phyloP scores from a whole-genome alignment of 2,329 filamentous ascomycete genomes.

The Xylariales sp. region DNA sequence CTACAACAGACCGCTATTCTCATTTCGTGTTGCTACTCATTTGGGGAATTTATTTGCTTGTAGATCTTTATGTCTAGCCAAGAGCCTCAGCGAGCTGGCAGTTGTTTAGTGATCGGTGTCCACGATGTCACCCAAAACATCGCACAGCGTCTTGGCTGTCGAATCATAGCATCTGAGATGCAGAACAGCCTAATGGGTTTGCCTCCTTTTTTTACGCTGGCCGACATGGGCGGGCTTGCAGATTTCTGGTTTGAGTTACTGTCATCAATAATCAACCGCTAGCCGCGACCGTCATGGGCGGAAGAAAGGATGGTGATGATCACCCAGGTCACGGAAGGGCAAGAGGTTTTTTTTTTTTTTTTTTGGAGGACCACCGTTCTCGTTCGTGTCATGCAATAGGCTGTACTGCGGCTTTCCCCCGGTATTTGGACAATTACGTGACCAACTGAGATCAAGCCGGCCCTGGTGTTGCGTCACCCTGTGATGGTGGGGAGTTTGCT shows the following conservation, averaged over 20 bases:
- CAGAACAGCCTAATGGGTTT: slow-evolving; percentile 8
- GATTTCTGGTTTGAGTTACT: slow-evolving; percentile 4
- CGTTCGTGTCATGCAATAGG: slow-evolving; percentile 1
- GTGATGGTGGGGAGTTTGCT: background rate
- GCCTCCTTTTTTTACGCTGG: slow-evolving; percentile 2
- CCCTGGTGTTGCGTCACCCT: background rate
- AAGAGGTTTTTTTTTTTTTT: background rate
- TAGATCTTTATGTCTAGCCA: slow-evolving; percentile 21
- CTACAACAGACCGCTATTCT: slow-evolving; percentile 13
- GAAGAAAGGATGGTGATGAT: background rate
- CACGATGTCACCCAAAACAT: slow-evolving; percentile 22
- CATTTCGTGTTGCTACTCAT: slow-evolving; percentile 1
- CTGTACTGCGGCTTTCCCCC: slow-evolving; percentile 6
- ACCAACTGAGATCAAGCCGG: slow-evolving; percentile 18
- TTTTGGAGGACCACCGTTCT: background rate
- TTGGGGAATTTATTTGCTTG: slow-evolving; percentile 16
- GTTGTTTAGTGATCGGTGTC: slow-evolving; percentile 14
- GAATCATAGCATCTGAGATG: slow-evolving; percentile 18
- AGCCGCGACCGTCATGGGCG: slow-evolving; percentile 8
- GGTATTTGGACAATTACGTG: slow-evolving; percentile 15
- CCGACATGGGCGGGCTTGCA: background rate
- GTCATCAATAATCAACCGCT: background rate
- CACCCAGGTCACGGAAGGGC: background rate
- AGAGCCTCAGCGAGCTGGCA: slow-evolving; percentile 20
- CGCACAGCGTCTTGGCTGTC: slow-evolving; percentile 29